phyloP scores from a whole-genome alignment of 164 flowering plant genomes.

The Stephania japonica region DNA sequence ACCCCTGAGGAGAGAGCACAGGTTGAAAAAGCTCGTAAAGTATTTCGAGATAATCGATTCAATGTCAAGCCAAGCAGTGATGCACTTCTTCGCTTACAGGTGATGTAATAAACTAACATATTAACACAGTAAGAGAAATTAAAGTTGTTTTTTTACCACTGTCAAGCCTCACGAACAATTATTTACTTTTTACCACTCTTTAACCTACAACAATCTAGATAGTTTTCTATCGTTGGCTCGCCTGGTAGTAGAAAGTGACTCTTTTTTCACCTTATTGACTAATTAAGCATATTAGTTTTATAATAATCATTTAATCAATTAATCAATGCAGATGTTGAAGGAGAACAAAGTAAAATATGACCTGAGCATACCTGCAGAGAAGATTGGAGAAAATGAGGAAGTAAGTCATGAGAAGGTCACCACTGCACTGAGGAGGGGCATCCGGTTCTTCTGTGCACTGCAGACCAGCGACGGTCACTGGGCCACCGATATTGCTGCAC shows the following conservation, averaged over 20 bases:
- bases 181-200: neutral
- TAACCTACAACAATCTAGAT: neutral
- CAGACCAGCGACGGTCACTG: constrained; percentile 67
- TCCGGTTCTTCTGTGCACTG: constrained; percentile 35
- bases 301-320: no score
- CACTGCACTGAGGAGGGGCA: constrained; percentile 34
- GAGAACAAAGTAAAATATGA: constrained; percentile 24
- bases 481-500: constrained; percentile 57
- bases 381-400: constrained; percentile 24
- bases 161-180: no score
- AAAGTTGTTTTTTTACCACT: no score
- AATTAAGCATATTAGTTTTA: no score
- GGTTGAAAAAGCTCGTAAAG: constrained; percentile 26
- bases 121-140: no score
- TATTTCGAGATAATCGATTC: constrained; percentile 28
- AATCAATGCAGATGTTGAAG: constrained; percentile 8
- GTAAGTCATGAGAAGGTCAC: constrained; percentile 28
- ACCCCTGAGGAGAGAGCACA: constrained; percentile 21
- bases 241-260: no score
- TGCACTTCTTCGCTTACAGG: constrained; percentile 40
- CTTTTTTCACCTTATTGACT: no score
- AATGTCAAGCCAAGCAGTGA: constrained; percentile 30
- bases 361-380: constrained; percentile 21
- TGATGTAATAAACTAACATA: neutral
- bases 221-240: neutral